Conservation (phyloP, 257 asterid genomes). For the Solanum peruvianum region DNA sequence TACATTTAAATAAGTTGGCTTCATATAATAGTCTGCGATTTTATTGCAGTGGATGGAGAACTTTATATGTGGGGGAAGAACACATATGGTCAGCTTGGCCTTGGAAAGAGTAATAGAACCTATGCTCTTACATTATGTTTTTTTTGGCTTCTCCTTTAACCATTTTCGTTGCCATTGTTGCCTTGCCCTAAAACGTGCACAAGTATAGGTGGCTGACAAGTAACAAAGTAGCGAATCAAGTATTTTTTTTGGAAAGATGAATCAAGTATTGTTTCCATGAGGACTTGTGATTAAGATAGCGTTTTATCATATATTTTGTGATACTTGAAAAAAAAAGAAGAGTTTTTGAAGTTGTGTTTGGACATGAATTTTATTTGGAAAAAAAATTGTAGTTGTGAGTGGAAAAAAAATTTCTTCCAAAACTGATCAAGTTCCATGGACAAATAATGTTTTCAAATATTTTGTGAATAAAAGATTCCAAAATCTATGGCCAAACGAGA, state of each 20-base stretch:
- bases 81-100: constrained; percentile 89
- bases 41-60: constrained; percentile 73
- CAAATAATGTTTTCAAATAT: background rate
- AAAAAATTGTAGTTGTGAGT: background rate
- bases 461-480: background rate
- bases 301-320: background rate
- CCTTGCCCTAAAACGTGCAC: background rate
- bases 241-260: background rate
- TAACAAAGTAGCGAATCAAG: background rate
- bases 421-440: background rate
- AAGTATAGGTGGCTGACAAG: background rate
- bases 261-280: background rate
- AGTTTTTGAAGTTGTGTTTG: background rate
- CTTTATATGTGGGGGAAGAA: constrained; percentile 95
- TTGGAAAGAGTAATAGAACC: constrained; percentile 72
- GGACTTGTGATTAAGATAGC: background rate
- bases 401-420: background rate
- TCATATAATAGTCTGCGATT: background rate
- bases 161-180: background rate
- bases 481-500: background rate
- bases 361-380: background rate
- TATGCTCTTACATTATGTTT: background rate
- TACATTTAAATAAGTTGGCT: background rate
- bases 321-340: background rate
- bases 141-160: background rate